Base-by-base conservation (phyloP, 148 eudicot genomes). In the Pharnaceum exiguum region DNA sequence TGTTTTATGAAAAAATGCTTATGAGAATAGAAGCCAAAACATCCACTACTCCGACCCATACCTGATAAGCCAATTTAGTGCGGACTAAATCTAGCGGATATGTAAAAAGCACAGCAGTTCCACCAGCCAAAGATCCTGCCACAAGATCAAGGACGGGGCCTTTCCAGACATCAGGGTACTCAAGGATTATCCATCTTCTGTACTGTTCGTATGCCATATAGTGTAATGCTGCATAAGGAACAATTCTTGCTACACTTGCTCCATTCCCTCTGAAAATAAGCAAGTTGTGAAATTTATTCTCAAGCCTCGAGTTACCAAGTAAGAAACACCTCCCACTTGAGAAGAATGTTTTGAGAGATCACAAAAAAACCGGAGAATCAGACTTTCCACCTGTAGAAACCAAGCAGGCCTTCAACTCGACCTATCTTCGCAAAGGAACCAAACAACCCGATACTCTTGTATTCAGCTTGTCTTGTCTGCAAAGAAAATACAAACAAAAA, bases 61-160 rank as follows among this genome's bases (percentile, higher is more conserved):
- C 97, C 94, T 91, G 97, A 72, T 87, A 91, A 55, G 97, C 97
- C 73, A 91, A 71, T 70, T 85, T 91, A 32, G 96, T 91, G 51
- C 97, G 78, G 35, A 91, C 97, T 72, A 91, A 75, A 79, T 91
- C 97, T 44, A 91, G 97, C 22, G 97, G 97, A 60, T 91, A 91
- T 32, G 97, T 91, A 68, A 85, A 87, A 52, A 91, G 78, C n/a
- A 91, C 96, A 65, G 97, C 97, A 22, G 97, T 91, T 76, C 96
- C 97, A 58, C 97, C 97, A 60, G 94, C 89, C 71, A 87, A 87
- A 56, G 97, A 91, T 60, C 97, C 97, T 24, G 97, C 97, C 60
- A 87, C 51, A 48, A 91, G 94, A 85, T 91, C 97, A 67, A 91
- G 96, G 62, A 79, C 79, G 16, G 96, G 97, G 47, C 97, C 96